Evolutionary conservation across 225 moss, liverwort and hornwort species (phyloP).

Genomic region (Polytrichum formosum): DNA sequence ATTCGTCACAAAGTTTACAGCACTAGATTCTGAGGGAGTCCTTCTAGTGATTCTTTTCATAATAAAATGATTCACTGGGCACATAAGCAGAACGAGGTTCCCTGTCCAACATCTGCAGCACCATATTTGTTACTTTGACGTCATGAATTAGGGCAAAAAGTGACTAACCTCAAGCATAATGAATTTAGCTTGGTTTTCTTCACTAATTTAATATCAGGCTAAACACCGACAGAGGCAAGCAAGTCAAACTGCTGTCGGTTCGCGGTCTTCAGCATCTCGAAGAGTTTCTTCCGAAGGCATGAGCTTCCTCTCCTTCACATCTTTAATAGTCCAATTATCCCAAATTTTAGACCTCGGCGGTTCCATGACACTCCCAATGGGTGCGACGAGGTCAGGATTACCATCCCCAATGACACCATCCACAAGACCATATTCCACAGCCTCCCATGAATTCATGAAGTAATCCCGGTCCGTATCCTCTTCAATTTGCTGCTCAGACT

Average conservation of each 20-base stretch:
- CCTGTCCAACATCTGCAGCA: no score
- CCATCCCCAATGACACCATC: constrained; percentile 88
- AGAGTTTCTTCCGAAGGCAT: constrained; percentile 71
- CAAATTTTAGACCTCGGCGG: constrained; percentile 76
- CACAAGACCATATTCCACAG: constrained; percentile 83
- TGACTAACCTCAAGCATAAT: no score
- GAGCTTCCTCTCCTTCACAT: constrained; percentile 68
- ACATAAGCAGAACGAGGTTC: no score
- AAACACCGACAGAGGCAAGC: no score
- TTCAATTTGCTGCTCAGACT: constrained; percentile 81
- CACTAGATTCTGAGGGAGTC: no score
- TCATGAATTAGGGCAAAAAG: no score
- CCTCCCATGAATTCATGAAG: constrained; percentile 94
- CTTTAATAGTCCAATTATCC: constrained; percentile 87
- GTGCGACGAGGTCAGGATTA: constrained; percentile 83
- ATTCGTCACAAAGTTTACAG: no score
- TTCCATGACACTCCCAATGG: constrained; percentile 69
- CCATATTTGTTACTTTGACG: no score
- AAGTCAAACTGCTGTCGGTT: constrained; percentile 48
- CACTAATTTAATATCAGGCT: no score
- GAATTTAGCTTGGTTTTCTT: no score
- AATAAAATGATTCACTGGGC: no score
- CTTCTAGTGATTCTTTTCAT: no score
- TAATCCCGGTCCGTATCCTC: constrained; percentile 86
- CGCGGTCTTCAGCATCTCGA: constrained; percentile 31